Base-by-base conservation (phyloP, 805 yeast species). In the Kluyveromyces dobzhanskii region DNA sequence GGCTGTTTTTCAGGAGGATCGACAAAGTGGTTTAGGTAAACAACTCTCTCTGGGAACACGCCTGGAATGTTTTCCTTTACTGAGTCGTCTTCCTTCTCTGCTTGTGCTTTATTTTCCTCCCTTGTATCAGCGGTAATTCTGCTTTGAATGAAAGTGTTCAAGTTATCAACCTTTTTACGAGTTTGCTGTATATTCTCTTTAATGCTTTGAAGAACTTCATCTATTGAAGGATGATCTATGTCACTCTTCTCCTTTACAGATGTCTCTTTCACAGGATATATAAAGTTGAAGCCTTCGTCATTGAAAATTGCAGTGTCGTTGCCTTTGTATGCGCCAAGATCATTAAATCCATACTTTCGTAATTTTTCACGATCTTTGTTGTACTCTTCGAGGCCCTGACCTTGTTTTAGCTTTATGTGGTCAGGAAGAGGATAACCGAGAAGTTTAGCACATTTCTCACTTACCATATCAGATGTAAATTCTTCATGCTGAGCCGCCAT, bases 131-230 rank as follows among this genome's bases (percentile, higher is more conserved):
- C 11, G 12, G 4, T 13, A n/a, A 25, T 13, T n/a, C 18, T 26
- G 17, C 18, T 14, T 17, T 24, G 17, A 25, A 34, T 34, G 21
- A 24, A 34, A 13, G 23, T 26, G 19, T 34, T 24, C 2, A 34
- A 24, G 16, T 26, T 13, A 12, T 34, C 30, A 10, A 34, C 37
- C 4, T 10, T 34, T 8, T 23, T 4, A 10, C 17, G 13, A 4
- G 37, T 34, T 14, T 24, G 27, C 18, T 34, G 23, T 8, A 34
- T 34, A 17, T 34, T 30, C 12, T 23, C 17, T 17, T 17, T 34
- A 4, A 34, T 24, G 19, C 30, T 26, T 34, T 24, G 27, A 14
- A 34, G 21, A 6, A 34, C 27, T 16, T 24, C 37, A 4, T 34
- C 37, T 16, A 21, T 30, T 16, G 5, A 19, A 17, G 13, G 13